Evolutionary conservation across 805 yeast species (phyloP).

Genomic region (Alloascoidea africana): DNA sequence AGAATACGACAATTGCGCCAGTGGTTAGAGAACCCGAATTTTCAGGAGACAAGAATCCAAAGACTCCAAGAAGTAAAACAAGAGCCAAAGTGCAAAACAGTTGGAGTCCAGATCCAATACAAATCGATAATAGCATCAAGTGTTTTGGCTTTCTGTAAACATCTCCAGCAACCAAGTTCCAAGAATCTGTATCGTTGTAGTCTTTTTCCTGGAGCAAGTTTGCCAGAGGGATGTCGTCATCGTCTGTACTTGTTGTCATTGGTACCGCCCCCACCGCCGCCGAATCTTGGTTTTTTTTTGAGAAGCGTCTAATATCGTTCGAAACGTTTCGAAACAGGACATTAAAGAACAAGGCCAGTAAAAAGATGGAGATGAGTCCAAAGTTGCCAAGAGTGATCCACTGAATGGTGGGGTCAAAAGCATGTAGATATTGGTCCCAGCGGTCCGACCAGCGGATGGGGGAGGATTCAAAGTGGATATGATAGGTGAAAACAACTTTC

Average conservation of each 20-base stretch:
- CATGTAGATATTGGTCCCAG: slow-evolving; percentile 80
- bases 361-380: slow-evolving; percentile 49
- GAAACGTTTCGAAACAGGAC: slow-evolving; percentile 53
- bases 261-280: too few species aligned
- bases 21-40: background rate
- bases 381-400: slow-evolving; percentile 72
- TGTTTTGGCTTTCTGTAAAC: slow-evolving; percentile 63
- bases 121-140: slow-evolving; percentile 46
- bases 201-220: slow-evolving; percentile 30
- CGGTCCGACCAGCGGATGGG: slow-evolving; percentile 72
- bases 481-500: slow-evolving; percentile 48
- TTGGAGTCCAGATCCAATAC: slow-evolving; percentile 68
- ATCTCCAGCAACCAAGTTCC: slow-evolving; percentile 77
- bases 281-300: slow-evolving; percentile 59
- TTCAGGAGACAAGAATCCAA: background rate
- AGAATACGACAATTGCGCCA: background rate
- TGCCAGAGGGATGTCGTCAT: slow-evolving; percentile 3
- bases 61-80: background rate
- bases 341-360: slow-evolving; percentile 57
- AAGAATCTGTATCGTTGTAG: slow-evolving; percentile 66
- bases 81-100: slow-evolving; percentile 23
- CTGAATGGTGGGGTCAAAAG: slow-evolving; percentile 76
- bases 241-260: too few species aligned
- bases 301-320: slow-evolving; percentile 59
- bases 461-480: slow-evolving; percentile 45